Evolutionary conservation across 2,329 filamentous ascomycete species (phyloP), one percentile per base, ranked within the genome.

Genomic region (Diaporthe ilicicola): DNA sequence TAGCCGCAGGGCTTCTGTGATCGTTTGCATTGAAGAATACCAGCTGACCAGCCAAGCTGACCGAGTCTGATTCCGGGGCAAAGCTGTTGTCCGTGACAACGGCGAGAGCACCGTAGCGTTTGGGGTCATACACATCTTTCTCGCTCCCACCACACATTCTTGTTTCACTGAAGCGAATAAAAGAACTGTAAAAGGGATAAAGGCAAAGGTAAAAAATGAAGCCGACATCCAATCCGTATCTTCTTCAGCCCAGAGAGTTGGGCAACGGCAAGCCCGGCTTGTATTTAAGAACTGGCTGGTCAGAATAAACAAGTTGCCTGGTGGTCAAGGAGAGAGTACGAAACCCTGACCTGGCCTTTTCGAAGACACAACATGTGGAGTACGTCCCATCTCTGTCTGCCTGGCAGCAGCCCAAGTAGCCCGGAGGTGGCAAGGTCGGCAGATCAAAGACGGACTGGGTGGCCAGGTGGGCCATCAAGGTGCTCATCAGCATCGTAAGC

Each of bases 1-100:
- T 69, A 13, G 67, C 67, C 27, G 53, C 29, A 10, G 54, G 46
- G n/a, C 67, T 69, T 15, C 48, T 50, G 24, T 62, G 32, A 32
- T 62, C 55, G 13, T 4, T 62, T 6, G 48, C 24, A n/a, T 69
- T 69, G 55, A 50, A 69, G 44, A 69, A 69, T 8, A 69, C 29
- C 1, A 69, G n/a, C 42, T 39, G 53, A 13, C 67, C 53, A 13
- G 67, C 50, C 27, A 59, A 22, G 46, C 46, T 50, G 8, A 5
- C 10, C 2, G 46, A 22, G 6, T 50, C 46, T 24, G 9, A 22
- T 50, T 24, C 22, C 9, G 3, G 46, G 22, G 46, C 46, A 24
- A 24, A 3, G 46, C 19, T 27, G 42, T 32, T 44, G 29, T 13
- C 46, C 42, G 19, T 27, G 24, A 46, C 17, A 7, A 69, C 67